Evolutionary conservation across 768 basidiomycete species (phyloP), one percentile per base, ranked within the genome.

Genomic region (Hygrophoropsis aurantiaca): DNA sequence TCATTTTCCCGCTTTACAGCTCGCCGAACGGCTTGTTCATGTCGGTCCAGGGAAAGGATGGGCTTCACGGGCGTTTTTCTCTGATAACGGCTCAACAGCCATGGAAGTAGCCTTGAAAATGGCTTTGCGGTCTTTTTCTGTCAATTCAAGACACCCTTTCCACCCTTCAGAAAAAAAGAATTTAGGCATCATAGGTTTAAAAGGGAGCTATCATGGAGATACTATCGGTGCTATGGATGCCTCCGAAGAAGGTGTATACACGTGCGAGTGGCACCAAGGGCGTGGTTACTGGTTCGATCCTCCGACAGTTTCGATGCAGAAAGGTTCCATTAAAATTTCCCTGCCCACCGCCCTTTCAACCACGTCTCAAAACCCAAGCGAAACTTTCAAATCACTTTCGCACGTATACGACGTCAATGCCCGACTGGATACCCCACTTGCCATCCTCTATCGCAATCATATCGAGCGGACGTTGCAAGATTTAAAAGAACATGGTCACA

Each of bases 21-120:
- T 98, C 18, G 84, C 92, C 1, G 94, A 97, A 60, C 78, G 80
- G 16, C 74, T 97, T 18, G 66, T 95, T 15, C 62, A 72, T 21
- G 60, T 78, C 20, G 90, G 89, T 2, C 93, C 94, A 3, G 95
- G 95, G 0, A 77, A 75, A 49, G 89, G 86, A 2, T 98, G 95
- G 95, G 95, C 95, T 1, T 77, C 81, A 7, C 81, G 91, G 16
- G 95, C 82, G 3, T 97, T 95, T 70, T 92, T 89, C 67, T 90
- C 90, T 5, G 95, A 98, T 60, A 87, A 98, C 54, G 95, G 95
- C 11, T 91, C 92, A 18, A 97, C 95, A 0, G 95, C 85, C 6
- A 94, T 95, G 84, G 95, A 97, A 63, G 86, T 95, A n/a, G 95
- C 92, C 10, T 69, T 98, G 49, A 98, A 98, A 67, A 97, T 98